Conservation (phyloP, 192 early-diverging fungal species). For the Neocallimastix lanati region DNA sequence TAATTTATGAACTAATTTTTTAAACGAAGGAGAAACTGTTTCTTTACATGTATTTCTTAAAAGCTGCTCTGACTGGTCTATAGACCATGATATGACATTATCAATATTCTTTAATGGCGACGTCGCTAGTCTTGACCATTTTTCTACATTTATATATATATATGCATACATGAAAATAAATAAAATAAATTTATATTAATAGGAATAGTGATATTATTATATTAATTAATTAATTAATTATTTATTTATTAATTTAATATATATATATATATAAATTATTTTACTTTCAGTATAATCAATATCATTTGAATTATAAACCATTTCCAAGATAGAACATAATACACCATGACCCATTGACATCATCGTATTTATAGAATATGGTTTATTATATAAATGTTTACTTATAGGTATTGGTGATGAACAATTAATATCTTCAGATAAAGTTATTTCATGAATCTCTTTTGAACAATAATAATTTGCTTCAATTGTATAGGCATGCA, state of each 20-base stretch:
- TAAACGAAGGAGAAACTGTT: not conserved
- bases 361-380: not conserved
- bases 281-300: too few relatives aligned
- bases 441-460: not conserved
- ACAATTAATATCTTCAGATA: not conserved
- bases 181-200: too few relatives aligned
- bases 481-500: constrained; percentile 11
- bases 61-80: not conserved
- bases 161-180: too few relatives aligned
- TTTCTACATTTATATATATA: too few relatives aligned
- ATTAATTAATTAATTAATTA: too few relatives aligned
- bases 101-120: not conserved
- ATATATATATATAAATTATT: too few relatives aligned
- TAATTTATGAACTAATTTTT: not conserved
- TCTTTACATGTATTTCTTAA: not conserved
- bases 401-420: not conserved
- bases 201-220: too few relatives aligned
- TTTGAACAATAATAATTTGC: constrained; percentile 10
- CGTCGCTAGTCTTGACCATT: not conserved
- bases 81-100: not conserved
- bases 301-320: not conserved
- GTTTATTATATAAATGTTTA: not conserved
- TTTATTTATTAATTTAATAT: too few relatives aligned
- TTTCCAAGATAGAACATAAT: not conserved
- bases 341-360: not conserved